These are phyloP conservation scores for Backusella macrospora DNA, from an alignment of 192 early-diverging fungal genomes.

Conservation along the genomic window DNA sequence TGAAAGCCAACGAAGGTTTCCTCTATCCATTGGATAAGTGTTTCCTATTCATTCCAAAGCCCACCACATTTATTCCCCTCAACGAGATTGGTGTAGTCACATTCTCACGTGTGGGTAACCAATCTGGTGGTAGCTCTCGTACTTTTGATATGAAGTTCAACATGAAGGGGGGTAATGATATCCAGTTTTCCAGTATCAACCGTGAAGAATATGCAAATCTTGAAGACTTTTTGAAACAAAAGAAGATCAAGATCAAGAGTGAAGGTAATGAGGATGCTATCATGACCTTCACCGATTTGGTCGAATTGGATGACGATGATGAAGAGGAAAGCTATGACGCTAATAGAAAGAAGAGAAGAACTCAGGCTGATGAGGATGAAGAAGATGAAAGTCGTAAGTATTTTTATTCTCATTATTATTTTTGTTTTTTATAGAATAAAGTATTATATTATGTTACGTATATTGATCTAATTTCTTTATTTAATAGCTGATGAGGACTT, in stretches of 20 bases:
- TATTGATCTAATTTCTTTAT: slow-evolving; percentile 20
- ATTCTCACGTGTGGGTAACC: slow-evolving; percentile 79
- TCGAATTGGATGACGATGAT: slow-evolving; percentile 55
- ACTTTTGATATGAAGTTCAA: slow-evolving; percentile 97
- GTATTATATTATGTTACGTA: neutral
- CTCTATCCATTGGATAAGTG: slow-evolving; percentile 93
- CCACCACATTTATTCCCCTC: slow-evolving; percentile 84
- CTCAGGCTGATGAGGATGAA: slow-evolving; percentile 55
- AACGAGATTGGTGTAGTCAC: slow-evolving; percentile 84
- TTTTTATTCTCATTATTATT: neutral
- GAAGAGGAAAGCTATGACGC: slow-evolving; percentile 47
- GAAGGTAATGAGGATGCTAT: slow-evolving; percentile 61
- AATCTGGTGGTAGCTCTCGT: slow-evolving; percentile 56
- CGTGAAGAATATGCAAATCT: slow-evolving; percentile 86
- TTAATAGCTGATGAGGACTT: slow-evolving; percentile 87
- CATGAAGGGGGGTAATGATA: slow-evolving; percentile 76
- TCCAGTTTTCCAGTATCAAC: slow-evolving; percentile 87
- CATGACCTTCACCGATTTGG: slow-evolving; percentile 43
- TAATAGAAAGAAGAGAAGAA: slow-evolving; percentile 43
- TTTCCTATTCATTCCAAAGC: slow-evolving; percentile 95
- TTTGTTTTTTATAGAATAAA: neutral
- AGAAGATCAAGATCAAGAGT: slow-evolving; percentile 82
- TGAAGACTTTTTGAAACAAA: slow-evolving; percentile 78
- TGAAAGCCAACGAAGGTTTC: slow-evolving; percentile 96
- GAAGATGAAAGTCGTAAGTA: slow-evolving; percentile 69